phyloP scores from a whole-genome alignment of 2,329 filamentous ascomycete genomes.

The Stagonosporopsis rhizophila region DNA sequence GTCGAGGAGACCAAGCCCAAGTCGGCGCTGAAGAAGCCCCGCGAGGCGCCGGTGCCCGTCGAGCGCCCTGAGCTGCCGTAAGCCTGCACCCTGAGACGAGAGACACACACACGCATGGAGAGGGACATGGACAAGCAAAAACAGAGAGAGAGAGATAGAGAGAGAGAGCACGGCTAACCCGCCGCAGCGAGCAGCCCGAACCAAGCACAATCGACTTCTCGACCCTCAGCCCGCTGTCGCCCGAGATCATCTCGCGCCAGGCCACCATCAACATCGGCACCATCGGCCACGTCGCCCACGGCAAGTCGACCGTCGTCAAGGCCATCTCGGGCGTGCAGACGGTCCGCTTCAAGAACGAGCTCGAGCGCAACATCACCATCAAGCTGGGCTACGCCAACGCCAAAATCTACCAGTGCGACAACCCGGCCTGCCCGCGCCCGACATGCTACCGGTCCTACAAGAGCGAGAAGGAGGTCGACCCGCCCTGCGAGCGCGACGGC shows the following conservation, averaged over 20 bases:
- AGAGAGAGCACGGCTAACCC: constrained; percentile 26
- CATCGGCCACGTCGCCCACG: constrained; percentile 98
- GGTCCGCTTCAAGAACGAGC: constrained; percentile 98
- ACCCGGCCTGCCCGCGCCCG: constrained; percentile 85
- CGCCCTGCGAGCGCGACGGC: constrained; percentile 91
- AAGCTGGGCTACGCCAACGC: constrained; percentile 99
- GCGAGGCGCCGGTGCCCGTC: constrained; percentile 62
- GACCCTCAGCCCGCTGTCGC: constrained; percentile 81
- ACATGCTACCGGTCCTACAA: constrained; percentile 97
- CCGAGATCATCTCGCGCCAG: constrained; percentile 96
- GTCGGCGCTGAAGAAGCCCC: constrained; percentile 84
- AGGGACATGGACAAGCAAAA: too few relatives aligned
- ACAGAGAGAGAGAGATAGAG: too few relatives aligned
- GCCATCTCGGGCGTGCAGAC: constrained; percentile 99
- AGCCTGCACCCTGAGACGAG: constrained; percentile 4
- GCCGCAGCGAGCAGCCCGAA: constrained; percentile 77
- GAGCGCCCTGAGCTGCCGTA: constrained; percentile 71
- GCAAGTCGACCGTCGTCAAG: constrained; percentile 98
- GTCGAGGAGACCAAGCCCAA: constrained; percentile 69
- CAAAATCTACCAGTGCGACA: constrained; percentile 99
- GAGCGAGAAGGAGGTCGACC: constrained; percentile 98
- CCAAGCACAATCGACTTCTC: constrained; percentile 86
- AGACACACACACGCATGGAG: too few relatives aligned
- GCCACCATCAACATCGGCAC: constrained; percentile 99
- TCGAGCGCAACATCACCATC: constrained; percentile 99